Evolutionary conservation across 768 basidiomycete species (phyloP).

Genomic region (Lentinula guzmanii): DNA sequence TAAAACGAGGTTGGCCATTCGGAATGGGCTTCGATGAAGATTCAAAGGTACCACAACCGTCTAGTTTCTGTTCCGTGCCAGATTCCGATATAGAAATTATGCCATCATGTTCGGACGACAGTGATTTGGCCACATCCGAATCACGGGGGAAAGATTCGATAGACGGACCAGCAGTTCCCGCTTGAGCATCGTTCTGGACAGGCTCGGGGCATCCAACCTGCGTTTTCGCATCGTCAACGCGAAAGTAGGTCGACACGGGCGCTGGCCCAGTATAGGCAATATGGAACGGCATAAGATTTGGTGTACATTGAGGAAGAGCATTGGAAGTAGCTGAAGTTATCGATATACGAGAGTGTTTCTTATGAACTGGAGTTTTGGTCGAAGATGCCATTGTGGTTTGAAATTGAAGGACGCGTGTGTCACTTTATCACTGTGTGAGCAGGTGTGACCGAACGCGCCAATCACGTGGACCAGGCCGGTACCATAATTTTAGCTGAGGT

Average conservation of each 20-base stretch:
- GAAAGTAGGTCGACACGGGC: slow-evolving; percentile 70
- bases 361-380: neutral
- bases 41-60: neutral
- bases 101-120: neutral
- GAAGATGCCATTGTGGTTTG: neutral
- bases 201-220: slow-evolving; percentile 20
- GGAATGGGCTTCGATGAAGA: neutral
- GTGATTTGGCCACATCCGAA: neutral
- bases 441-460: neutral
- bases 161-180: slow-evolving; percentile 1
- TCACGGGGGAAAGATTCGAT: neutral
- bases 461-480: neutral
- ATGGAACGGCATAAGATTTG: slow-evolving; percentile 81
- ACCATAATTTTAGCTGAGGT: too few relatives aligned
- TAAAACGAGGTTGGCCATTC: slow-evolving; percentile 28
- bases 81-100: neutral
- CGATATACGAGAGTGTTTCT: neutral
- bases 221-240: slow-evolving; percentile 37
- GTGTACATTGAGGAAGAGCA: slow-evolving; percentile 30
- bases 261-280: slow-evolving; percentile 67
- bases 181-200: neutral
- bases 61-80: neutral
- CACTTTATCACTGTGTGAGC: too few relatives aligned
- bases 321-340: neutral
- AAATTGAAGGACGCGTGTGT: neutral